phyloP scores from a whole-genome alignment of 495 filamentous ascomycete species.

The Neurospora pannonica region DNA sequence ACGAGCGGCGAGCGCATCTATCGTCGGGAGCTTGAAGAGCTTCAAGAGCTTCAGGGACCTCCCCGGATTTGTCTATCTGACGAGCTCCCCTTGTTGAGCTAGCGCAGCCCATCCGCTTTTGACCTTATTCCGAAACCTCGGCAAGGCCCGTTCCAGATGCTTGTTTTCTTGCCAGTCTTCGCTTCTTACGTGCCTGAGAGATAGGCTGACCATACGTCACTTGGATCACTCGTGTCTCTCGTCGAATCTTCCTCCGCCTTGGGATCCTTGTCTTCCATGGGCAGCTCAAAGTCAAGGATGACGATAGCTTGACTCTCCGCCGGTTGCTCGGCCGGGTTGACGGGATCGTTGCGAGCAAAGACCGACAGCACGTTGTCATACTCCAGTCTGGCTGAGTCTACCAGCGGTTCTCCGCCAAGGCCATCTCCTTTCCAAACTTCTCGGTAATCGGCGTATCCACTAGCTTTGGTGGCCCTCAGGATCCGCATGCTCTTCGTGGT shows the following conservation, averaged over 20 bases:
- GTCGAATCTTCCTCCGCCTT: neutral
- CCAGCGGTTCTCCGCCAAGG: constrained; percentile 28
- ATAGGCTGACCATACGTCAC: neutral
- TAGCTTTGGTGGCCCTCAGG: constrained; percentile 18
- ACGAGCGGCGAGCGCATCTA: neutral
- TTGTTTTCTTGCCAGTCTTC: neutral
- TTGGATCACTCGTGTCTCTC: neutral
- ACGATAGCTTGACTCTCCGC: constrained; percentile 13
- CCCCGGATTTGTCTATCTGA: neutral
- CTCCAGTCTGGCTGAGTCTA: constrained; percentile 25
- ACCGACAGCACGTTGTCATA: constrained; percentile 29
- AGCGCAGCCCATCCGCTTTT: neutral
- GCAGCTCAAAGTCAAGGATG: constrained; percentile 30
- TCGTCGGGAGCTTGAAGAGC: neutral
- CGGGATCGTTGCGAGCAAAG: constrained; percentile 18
- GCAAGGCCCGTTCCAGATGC: neutral
- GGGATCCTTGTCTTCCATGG: neutral
- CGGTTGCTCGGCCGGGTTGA: neutral
- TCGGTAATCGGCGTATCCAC: constrained; percentile 19
- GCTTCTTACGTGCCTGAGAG: neutral
- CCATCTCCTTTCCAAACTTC: constrained; percentile 23
- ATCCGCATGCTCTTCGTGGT: constrained; percentile 17
- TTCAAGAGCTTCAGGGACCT: neutral
- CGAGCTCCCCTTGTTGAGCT: neutral
- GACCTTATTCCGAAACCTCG: neutral